phyloP scores from a whole-genome alignment of 2,329 filamentous ascomycete species.

The Apiospora hydei region DNA sequence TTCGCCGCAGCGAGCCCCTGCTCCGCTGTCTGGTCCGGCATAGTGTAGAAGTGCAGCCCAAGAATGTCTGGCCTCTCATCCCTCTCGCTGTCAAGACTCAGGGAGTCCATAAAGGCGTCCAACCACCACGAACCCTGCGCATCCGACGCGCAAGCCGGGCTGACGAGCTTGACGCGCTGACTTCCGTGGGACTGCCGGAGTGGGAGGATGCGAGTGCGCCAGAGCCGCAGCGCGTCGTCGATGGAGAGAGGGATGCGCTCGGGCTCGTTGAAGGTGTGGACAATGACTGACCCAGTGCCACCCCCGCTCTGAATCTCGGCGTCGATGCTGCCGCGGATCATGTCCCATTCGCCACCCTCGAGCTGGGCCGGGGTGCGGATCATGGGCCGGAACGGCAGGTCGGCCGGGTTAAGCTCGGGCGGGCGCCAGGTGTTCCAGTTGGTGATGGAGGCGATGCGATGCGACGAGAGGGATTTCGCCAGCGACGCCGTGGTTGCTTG shows the following conservation, averaged over 20 bases:
- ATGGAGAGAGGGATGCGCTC: conserved; percentile 46
- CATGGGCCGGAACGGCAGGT: conserved; percentile 52
- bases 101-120: conserved; percentile 47
- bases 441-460: conserved; percentile 28
- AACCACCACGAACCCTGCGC: conserved; percentile 49
- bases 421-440: conserved; percentile 40
- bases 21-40: not conserved
- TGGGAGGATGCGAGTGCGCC: conserved; percentile 47
- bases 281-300: no score
- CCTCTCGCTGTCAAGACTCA: conserved; percentile 36
- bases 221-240: conserved; percentile 47
- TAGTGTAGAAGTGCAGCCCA: conserved; percentile 32
- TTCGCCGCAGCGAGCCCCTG: conserved; percentile 43
- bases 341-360: conserved; percentile 47
- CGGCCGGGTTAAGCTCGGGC: conserved; percentile 38
- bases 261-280: conserved; percentile 56
- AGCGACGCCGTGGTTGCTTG: conserved; percentile 27
- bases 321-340: conserved; percentile 33
- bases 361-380: conserved; percentile 48
- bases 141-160: conserved; percentile 48
- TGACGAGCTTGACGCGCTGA: conserved; percentile 43
- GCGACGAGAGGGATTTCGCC: conserved; percentile 22
- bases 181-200: conserved; percentile 34
- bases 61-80: conserved; percentile 47
- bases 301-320: conserved; percentile 36